Evolutionary conservation across 179 eudicot species (phyloP).

Genomic region (Actinidia arguta): DNA sequence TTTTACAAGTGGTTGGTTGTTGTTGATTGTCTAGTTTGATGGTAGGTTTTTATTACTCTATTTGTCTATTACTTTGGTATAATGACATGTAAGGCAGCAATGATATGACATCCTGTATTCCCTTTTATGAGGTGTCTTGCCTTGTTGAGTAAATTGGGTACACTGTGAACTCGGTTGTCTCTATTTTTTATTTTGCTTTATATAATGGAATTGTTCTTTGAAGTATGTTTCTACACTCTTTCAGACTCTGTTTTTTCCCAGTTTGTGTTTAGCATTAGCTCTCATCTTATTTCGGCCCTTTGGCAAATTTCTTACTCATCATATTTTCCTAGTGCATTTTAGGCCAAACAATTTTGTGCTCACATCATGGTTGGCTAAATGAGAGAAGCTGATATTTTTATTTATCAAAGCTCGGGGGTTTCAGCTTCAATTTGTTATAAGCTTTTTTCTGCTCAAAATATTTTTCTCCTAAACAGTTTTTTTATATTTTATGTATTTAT

Average conservation of each 20-base stretch:
- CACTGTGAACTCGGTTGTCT: not conserved
- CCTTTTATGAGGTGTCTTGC: not conserved
- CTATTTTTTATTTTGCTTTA: not conserved
- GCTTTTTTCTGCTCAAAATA: conserved; percentile 26
- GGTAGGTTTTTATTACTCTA: not conserved
- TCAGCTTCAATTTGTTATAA: conserved; percentile 14
- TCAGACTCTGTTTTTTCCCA: not conserved
- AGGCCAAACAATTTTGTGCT: not conserved
- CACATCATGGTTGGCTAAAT: not conserved
- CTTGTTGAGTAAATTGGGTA: not conserved
- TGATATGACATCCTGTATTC: not conserved
- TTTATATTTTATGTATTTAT: conserved; percentile 41
- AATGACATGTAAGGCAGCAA: not conserved
- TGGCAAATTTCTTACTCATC: not conserved
- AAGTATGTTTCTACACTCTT: not conserved
- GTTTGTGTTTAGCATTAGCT: not conserved
- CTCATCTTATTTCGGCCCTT: not conserved
- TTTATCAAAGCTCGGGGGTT: conserved; percentile 17
- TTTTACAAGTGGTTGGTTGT: not conserved
- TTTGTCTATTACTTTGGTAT: not conserved
- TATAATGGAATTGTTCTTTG: not conserved
- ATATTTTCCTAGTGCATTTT: not conserved
- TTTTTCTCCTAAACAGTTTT: conserved; percentile 31
- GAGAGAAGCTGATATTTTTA: not conserved
- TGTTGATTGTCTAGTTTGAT: not conserved